These are phyloP conservation scores for Friedmanniomyces endolithicus DNA, from an alignment of 495 filamentous ascomycete species.

Conservation along the genomic window DNA sequence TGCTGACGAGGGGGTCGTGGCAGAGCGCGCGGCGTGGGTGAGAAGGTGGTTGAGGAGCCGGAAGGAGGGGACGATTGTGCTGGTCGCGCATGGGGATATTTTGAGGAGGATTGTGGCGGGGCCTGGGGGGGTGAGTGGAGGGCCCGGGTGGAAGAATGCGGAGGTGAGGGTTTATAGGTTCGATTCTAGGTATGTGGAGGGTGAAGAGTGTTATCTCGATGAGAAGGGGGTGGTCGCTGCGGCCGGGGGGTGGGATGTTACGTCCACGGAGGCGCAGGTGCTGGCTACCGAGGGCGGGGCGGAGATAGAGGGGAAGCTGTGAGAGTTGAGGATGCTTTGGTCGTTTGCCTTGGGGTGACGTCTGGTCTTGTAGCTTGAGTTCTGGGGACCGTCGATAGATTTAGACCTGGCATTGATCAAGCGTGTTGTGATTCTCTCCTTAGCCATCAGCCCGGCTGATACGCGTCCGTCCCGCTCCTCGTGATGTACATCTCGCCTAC, in stretches of 20 bases:
- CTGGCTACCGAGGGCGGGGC: background rate
- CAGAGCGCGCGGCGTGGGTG: constrained; percentile 10
- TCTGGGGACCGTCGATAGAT: too few species aligned
- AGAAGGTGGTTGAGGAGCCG: constrained; percentile 11
- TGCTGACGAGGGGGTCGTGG: background rate
- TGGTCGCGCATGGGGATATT: constrained; percentile 19
- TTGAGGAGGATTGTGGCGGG: constrained; percentile 6
- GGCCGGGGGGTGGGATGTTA: constrained; percentile 13
- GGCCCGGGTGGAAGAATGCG: constrained; percentile 16
- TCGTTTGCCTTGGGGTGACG: too few species aligned
- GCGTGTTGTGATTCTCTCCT: background rate
- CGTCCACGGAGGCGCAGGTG: constrained; percentile 14
- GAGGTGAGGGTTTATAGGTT: constrained; percentile 12
- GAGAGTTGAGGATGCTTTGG: background rate
- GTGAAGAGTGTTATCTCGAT: constrained; percentile 11
- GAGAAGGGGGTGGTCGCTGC: constrained; percentile 8
- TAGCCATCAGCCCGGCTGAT: background rate
- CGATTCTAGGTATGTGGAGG: background rate
- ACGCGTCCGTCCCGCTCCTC: background rate
- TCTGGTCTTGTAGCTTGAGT: too few species aligned
- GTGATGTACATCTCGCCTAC: constrained; percentile 47
- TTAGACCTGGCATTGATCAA: background rate
- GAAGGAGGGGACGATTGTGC: constrained; percentile 15
- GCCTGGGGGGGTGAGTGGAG: constrained; percentile 1
- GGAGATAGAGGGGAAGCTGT: background rate